Base-by-base conservation (phyloP, 805 yeast species). In the Ogataea nakhonphanomensis region DNA sequence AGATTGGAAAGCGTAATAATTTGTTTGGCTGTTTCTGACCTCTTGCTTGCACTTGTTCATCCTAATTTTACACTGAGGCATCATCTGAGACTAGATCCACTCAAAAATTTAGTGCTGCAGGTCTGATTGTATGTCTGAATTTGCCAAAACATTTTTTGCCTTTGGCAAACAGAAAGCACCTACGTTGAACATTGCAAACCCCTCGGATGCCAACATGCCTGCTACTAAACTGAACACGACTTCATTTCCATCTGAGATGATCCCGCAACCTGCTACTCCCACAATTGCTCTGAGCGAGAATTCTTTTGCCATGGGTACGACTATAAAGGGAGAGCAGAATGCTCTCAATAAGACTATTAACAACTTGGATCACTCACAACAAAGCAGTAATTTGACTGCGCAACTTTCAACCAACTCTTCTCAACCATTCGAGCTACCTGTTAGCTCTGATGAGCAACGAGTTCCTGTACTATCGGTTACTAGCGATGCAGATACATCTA, bases 271-370 rank as follows among this genome's bases (percentile, higher is more conserved):
- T 1, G 68, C 79, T 1, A 68, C 79, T 5, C 85, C 90, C 13
- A 81, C 91, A 2, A 82, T 85, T 2, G 89, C 89, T 0, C 62
- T 83, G 8, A 70, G 79, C 34, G 74, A 76, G 45, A 73, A 72
- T 42, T 73, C 82, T 2, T 71, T 78, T 60, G 90, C 77, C 1
- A 74, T 80, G 60, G 90, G 89, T 2, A 81, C 88, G 5, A 81
- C 84, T 1, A 69, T 75, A 8, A 66, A 64, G 33, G 58, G 67
- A 3, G 64, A 62, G 21, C 64, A 61, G 24, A 55, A 49, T 30
- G 60, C 58, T 25, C 44, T 58, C 13, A 58, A 55, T 40, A 52
- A 61, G 52, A 50, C 68, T 50, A 45, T 67, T 53, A 51, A 55
- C 54, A 57, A 70, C 33, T 48, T 57, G 25, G 64, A 61, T 39